Evolutionary conservation across 768 basidiomycete genomes (phyloP).

Genomic region (Clitopilus passeckerianus): DNA sequence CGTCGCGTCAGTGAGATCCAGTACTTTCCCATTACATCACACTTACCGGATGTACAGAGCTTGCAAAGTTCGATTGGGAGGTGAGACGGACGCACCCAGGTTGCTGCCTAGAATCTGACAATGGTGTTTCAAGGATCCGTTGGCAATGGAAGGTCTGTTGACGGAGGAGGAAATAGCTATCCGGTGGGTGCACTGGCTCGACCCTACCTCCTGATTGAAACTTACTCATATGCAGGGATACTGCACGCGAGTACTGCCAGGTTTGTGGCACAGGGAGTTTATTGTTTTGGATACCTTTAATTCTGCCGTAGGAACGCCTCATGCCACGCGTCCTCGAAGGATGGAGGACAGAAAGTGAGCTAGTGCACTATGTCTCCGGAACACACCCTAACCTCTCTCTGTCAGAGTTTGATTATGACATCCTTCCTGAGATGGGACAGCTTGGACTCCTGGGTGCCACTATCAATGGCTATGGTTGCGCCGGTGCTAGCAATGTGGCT

Average conservation of each 20-base stretch:
- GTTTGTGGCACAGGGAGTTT: conserved; percentile 26
- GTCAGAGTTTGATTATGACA: conserved; percentile 69
- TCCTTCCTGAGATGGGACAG: conserved; percentile 89
- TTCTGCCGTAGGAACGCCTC: conserved; percentile 61
- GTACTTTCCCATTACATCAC: neutral
- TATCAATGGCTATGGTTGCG: conserved; percentile 91
- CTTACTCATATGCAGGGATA: conserved; percentile 49
- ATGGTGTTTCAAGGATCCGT: conserved; percentile 60
- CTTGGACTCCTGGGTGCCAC: conserved; percentile 90
- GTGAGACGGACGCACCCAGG: conserved; percentile 10
- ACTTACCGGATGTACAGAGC: conserved; percentile 18
- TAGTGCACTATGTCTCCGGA: neutral
- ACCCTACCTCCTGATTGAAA: conserved; percentile 3
- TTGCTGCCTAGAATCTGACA: neutral
- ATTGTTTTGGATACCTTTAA: neutral
- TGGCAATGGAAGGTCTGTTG: conserved; percentile 72
- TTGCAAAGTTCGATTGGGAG: conserved; percentile 42
- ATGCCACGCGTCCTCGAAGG: conserved; percentile 85
- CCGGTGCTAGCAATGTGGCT: conserved; percentile 85
- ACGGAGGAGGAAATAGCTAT: conserved; percentile 90
- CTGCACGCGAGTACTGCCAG: conserved; percentile 77
- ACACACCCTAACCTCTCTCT: neutral
- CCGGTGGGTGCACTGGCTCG: conserved; percentile 43
- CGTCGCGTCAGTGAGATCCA: conserved; percentile 12
- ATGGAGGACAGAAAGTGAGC: conserved; percentile 81